These are phyloP conservation scores for Ceraceosorus bombacis DNA, from an alignment of 1,284 basidiomycete genomes.

Conservation along the genomic window DNA sequence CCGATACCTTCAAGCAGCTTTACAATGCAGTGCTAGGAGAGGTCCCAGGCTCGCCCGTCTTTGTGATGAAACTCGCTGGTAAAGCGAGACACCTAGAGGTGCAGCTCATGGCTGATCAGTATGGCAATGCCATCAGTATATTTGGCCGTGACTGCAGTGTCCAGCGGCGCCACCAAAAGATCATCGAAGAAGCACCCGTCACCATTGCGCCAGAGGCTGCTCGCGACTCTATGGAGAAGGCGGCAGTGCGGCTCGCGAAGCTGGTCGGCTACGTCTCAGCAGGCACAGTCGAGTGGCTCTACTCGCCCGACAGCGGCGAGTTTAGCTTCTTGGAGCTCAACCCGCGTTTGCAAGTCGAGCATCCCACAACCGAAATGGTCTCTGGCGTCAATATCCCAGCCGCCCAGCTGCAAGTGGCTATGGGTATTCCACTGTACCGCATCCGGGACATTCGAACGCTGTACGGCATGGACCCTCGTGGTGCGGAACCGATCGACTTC, in stretches of 20 bases:
- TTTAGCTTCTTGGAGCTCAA: constrained; percentile 99
- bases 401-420: constrained; percentile 92
- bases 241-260: constrained; percentile 92
- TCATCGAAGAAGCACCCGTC: constrained; percentile 98
- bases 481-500: constrained; percentile 64
- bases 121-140: constrained; percentile 96
- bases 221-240: constrained; percentile 92
- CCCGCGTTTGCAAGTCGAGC: constrained; percentile 96
- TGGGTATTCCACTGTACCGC: constrained; percentile 94
- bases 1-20: constrained; percentile 87
- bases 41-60: constrained; percentile 93
- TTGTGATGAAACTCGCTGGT: constrained; percentile 99
- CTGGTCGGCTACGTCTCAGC: constrained; percentile 98
- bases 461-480: constrained; percentile 60
- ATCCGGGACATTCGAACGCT: constrained; percentile 93
- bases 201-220: constrained; percentile 72
- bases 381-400: constrained; percentile 96
- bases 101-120: constrained; percentile 96
- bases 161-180: constrained; percentile 98
- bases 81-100: constrained; percentile 96
- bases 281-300: constrained; percentile 97
- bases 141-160: constrained; percentile 99
- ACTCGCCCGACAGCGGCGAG: constrained; percentile 83
- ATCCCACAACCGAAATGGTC: constrained; percentile 98
- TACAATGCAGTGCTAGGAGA: constrained; percentile 86